phyloP scores from a whole-genome alignment of 495 filamentous ascomycete genomes.

The Penicillium psychrofluorescens region DNA sequence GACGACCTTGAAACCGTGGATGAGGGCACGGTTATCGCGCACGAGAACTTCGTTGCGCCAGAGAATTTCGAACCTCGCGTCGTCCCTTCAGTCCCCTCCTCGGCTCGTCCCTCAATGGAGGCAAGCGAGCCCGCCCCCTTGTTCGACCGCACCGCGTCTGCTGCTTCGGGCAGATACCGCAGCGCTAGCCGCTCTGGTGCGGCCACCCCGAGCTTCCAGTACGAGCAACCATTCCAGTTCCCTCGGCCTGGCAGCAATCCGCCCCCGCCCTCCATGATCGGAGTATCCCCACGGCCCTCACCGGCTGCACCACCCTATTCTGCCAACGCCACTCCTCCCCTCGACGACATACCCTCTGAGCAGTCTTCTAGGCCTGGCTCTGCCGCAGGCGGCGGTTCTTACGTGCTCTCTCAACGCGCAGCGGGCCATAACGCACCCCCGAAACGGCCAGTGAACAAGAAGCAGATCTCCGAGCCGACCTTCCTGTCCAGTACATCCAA shows the following conservation, averaged over 20 bases:
- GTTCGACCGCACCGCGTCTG: constrained; percentile 35
- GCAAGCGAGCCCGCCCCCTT: constrained; percentile 14
- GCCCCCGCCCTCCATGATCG: constrained; percentile 30
- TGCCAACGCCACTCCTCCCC: constrained; percentile 49
- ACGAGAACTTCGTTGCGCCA: constrained; percentile 17
- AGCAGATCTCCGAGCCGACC: constrained; percentile 75
- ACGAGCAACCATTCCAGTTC: constrained; percentile 33
- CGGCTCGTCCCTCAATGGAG: constrained; percentile 36
- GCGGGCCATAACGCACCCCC: constrained; percentile 23
- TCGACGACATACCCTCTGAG: constrained; percentile 32
- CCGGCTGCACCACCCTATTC: constrained; percentile 45
- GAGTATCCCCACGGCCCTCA: constrained; percentile 44
- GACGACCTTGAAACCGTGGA: constrained; percentile 39
- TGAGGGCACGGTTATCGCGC: constrained; percentile 21
- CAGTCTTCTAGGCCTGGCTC: constrained; percentile 14
- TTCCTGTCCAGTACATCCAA: constrained; percentile 73
- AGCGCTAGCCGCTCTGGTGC: constrained; percentile 40
- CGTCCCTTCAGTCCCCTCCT: constrained; percentile 21
- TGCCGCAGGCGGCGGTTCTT: constrained; percentile 5
- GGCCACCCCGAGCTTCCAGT: constrained; percentile 25
- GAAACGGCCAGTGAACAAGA: constrained; percentile 65
- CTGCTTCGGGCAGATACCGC: constrained; percentile 35
- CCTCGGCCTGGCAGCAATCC: constrained; percentile 18
- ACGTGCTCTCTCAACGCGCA: constrained; percentile 20
- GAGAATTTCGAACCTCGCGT: constrained; percentile 21